phyloP scores from a whole-genome alignment of 1,139 yeast genomes.

The Saccharomycopsis crataegensis region DNA sequence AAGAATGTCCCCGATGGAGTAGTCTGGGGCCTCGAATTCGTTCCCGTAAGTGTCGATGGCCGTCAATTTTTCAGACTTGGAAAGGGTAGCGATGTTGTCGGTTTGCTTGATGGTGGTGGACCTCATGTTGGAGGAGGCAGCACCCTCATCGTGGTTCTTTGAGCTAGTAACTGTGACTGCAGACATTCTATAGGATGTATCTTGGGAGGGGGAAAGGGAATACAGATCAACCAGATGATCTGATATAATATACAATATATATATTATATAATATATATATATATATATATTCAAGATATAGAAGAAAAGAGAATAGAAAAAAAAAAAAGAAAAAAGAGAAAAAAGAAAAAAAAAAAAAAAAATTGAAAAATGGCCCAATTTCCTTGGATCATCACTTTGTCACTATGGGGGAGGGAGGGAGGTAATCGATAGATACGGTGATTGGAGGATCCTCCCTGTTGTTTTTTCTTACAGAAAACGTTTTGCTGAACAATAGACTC shows the following conservation, averaged over 20 bases:
- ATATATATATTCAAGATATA: neutral
- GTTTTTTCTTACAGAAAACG: too few species aligned
- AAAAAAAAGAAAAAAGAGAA: neutral
- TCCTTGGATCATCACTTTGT: too few species aligned
- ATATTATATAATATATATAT: too few species aligned
- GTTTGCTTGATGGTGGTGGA: constrained; percentile 17
- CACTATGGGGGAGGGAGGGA: too few species aligned
- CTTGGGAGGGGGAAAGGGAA: too few species aligned
- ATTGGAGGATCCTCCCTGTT: too few species aligned
- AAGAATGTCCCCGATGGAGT: constrained; percentile 64
- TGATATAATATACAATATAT: neutral
- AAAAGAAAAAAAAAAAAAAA: neutral
- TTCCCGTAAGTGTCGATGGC: constrained; percentile 57
- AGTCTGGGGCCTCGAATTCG: constrained; percentile 65
- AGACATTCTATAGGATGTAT: constrained; percentile 20
- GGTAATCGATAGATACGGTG: too few species aligned
- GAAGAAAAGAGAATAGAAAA: neutral
- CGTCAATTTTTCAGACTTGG: constrained; percentile 23
- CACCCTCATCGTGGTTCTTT: neutral
- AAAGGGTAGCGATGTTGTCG: constrained; percentile 24
- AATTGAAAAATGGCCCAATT: too few species aligned
- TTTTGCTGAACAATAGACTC: too few species aligned
- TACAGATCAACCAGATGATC: too few species aligned
- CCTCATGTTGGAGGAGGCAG: constrained; percentile 18
- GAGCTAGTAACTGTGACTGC: constrained; percentile 22